phyloP scores from a whole-genome alignment of 345 rosid genomes.

The Adansonia digitata region DNA sequence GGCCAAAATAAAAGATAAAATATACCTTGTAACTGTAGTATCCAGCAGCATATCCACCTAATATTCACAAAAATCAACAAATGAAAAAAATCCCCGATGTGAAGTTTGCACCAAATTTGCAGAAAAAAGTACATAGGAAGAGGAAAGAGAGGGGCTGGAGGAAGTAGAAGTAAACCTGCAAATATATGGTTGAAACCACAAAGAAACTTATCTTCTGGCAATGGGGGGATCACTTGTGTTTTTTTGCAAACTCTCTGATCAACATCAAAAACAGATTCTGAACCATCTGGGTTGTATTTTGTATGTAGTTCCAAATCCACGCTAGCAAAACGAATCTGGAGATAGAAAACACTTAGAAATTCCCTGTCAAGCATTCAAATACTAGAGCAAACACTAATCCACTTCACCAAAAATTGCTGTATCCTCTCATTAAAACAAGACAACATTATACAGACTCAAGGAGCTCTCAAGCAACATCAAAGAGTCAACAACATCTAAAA shows the following conservation, averaged over 20 bases:
- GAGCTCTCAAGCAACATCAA: neutral
- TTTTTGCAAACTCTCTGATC: conserved; percentile 56
- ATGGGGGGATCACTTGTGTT: conserved; percentile 75
- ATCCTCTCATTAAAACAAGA: neutral
- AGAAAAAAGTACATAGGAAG: neutral
- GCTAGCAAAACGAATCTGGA: conserved; percentile 63
- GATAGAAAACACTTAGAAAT: neutral
- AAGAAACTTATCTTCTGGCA: conserved; percentile 79
- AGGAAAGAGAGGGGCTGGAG: neutral
- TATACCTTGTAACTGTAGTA: conserved; percentile 94
- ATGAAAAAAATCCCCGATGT: neutral
- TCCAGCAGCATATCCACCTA: conserved; percentile 96
- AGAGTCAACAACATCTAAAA: neutral
- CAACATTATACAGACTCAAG: neutral
- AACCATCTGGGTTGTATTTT: conserved; percentile 59
- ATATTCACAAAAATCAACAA: conserved; percentile 11
- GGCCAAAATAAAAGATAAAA: neutral
- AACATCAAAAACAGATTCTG: conserved; percentile 72
- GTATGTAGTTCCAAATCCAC: conserved; percentile 79
- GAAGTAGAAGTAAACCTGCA: conserved; percentile 45
- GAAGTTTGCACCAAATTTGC: neutral
- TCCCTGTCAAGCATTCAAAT: neutral
- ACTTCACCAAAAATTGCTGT: neutral
- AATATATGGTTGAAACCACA: conserved; percentile 83
- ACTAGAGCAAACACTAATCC: neutral